Base-by-base conservation (phyloP, 345 rosid genomes). In the Syzygium grande region DNA sequence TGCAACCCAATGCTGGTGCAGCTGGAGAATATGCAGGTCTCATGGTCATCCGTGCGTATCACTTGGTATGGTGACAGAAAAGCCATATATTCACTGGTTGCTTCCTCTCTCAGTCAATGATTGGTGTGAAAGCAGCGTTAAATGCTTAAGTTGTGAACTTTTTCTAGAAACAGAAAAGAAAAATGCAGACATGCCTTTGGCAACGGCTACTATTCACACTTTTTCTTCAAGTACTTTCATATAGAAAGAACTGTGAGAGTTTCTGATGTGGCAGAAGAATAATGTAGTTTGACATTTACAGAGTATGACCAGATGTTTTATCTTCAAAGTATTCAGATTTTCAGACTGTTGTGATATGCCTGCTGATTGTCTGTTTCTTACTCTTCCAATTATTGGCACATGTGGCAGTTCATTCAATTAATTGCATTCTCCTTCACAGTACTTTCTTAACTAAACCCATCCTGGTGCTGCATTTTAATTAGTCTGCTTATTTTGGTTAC, bases 1-100 rank as follows among this genome's bases (percentile, higher is more conserved):
- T 98, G 92, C 99, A 98, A 94, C 99, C 99, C 43, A 98, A 98
- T 93, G 98, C 99, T 84, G 99, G 99, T 91, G 98, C 98, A 63
- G 93, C 99, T 88, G 99, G 99, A 23, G 99, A 97, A 92, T 98
- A 97, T 89, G 96, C 99, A n/a, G 99, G 99, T 90, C 96, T 98
- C 84, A 98, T 98, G 99, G 99, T 96, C 89, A 98, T 98, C 89
- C 99, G 98, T 12, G 99, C 98, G 55, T 98, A 94, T 94, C 99
- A 98, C 88, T 86, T 89, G 97, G 99, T 97, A 97, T 30, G 68
- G 63, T 88, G 85, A 86, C 27, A 38, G 13, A 73, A 38, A 19
- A 43, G 21, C 58, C 30, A 21, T 41, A 8, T 56, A 22, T 58
- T 58, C 51, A 41, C 51, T 56, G 49, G 12, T 73, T 38, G 22